Percentiles rank a stretch among this genome's conserved stretches.
These are phyloP conservation scores for Salicornia ramosissima DNA, from an alignment of 148 eudicot species.

Conservation along the genomic window DNA sequence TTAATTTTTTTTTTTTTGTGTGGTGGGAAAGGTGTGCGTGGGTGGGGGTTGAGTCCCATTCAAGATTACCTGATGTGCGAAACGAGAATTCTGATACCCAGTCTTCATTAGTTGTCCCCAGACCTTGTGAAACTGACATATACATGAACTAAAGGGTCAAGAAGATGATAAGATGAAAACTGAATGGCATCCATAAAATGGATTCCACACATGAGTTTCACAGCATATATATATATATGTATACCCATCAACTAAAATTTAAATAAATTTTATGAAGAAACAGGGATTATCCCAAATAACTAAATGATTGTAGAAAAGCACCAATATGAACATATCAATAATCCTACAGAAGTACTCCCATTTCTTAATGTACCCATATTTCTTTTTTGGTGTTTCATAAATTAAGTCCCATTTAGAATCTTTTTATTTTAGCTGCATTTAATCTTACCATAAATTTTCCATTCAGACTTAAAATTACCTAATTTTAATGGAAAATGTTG, in stretches of 20 bases:
- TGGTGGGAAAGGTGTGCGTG: no score
- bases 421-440: no score
- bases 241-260: background rate
- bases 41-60: background rate
- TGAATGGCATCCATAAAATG: background rate
- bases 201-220: background rate
- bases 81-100: constrained; percentile 94
- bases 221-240: background rate
- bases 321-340: background rate
- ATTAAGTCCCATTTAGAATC: no score
- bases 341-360: background rate
- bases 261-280: no score
- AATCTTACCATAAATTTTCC: no score
- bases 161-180: background rate
- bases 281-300: background rate
- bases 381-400: no score
- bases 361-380: no score
- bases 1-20: no score
- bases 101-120: constrained; percentile 99
- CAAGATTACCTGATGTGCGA: constrained; percentile 85
- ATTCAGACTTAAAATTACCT: no score
- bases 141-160: constrained; percentile 5
- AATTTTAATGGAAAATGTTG: no score
- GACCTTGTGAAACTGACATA: constrained; percentile 70
- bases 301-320: background rate